These are phyloP conservation scores for Stephania cephalantha DNA, from an alignment of 164 flowering plant genomes.

Conservation along the genomic window DNA sequence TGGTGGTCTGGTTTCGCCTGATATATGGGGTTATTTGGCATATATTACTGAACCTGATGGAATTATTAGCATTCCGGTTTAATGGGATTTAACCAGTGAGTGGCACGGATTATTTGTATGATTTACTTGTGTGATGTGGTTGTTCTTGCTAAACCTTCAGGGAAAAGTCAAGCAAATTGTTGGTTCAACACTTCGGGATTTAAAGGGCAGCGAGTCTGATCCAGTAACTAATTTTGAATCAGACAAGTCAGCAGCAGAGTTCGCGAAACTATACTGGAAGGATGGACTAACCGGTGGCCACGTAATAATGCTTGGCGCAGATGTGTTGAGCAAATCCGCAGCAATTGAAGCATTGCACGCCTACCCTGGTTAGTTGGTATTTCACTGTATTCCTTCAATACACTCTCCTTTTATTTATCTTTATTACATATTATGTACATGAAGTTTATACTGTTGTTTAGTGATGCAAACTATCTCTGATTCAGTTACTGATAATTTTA, in stretches of 20 bases:
- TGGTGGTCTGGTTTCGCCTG: not conserved
- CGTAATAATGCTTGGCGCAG: constrained; percentile 97
- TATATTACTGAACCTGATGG: not conserved
- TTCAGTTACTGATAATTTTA: not conserved
- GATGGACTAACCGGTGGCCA: constrained; percentile 94
- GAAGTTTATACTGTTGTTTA: not conserved
- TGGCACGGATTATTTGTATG: not conserved
- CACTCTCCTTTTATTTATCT: not conserved
- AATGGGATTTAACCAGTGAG: not conserved
- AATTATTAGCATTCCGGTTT: not conserved
- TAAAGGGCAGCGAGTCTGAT: constrained; percentile 41
- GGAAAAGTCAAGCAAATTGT: constrained; percentile 99
- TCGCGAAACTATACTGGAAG: constrained; percentile 64
- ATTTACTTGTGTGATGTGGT: not conserved
- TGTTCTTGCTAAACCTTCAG: constrained; percentile 30
- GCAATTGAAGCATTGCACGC: constrained; percentile 79
- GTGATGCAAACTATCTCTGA: not conserved
- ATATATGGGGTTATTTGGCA: not conserved
- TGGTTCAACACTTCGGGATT: constrained; percentile 87
- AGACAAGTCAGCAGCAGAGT: constrained; percentile 81
- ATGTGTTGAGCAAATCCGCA: constrained; percentile 73
- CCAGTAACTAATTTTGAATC: constrained; percentile 88
- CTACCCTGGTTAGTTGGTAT: constrained; percentile 62
- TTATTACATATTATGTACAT: not conserved
- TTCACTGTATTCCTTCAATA: not conserved